phyloP scores from a whole-genome alignment of 805 yeast species.

The Lachancea kluyveri region DNA sequence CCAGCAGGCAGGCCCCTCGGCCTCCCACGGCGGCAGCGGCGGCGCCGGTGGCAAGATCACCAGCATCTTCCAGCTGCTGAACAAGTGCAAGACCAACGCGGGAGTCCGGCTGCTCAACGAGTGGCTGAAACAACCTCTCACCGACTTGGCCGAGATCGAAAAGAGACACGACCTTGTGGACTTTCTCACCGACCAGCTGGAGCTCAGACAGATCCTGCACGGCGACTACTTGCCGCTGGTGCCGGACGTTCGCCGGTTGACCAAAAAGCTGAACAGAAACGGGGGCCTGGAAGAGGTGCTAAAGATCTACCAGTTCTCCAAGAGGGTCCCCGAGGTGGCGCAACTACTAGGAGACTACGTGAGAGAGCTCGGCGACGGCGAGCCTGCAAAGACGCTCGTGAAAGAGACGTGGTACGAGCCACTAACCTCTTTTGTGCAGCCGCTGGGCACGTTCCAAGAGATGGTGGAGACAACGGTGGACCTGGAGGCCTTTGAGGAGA shows the following conservation, averaged over 20 bases:
- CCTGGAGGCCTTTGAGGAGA: slow-evolving; percentile 69
- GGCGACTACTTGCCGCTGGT: slow-evolving; percentile 62
- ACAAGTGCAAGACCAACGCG: slow-evolving; percentile 83
- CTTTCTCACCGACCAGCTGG: slow-evolving; percentile 61
- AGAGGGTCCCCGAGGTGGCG: slow-evolving; percentile 63
- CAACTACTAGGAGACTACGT: slow-evolving; percentile 42
- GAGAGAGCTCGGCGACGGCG: slow-evolving; percentile 28
- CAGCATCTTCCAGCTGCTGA: slow-evolving; percentile 76
- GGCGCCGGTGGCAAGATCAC: slow-evolving; percentile 38
- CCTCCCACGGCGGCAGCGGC: slow-evolving; percentile 13
- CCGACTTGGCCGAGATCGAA: slow-evolving; percentile 51
- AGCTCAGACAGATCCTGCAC: slow-evolving; percentile 57
- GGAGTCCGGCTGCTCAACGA: slow-evolving; percentile 84
- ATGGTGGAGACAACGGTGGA: slow-evolving; percentile 91
- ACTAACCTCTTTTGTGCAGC: slow-evolving; percentile 40
- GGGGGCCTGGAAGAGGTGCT: slow-evolving; percentile 85
- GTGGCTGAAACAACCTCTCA: slow-evolving; percentile 94
- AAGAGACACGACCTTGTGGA: slow-evolving; percentile 75
- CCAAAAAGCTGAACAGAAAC: slow-evolving; percentile 54
- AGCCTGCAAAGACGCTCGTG: slow-evolving; percentile 34
- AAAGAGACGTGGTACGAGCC: slow-evolving; percentile 52
- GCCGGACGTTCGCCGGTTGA: slow-evolving; percentile 76
- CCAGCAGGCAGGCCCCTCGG: slow-evolving; percentile 17
- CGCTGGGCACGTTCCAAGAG: slow-evolving; percentile 67
- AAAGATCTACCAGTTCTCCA: slow-evolving; percentile 74